phyloP scores from a whole-genome alignment of 306 rosid genomes.

The Pueraria montana region DNA sequence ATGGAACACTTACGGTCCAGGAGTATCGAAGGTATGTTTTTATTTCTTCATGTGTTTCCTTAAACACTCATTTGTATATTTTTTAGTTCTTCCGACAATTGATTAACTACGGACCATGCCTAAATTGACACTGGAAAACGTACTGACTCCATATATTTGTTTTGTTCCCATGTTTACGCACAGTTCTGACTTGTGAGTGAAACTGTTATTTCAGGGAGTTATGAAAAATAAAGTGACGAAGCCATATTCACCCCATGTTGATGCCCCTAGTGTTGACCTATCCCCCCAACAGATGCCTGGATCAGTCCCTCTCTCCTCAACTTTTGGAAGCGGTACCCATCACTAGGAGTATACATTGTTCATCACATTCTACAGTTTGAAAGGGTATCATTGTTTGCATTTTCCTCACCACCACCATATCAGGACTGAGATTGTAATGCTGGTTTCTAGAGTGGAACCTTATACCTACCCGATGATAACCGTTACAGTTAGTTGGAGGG shows the following conservation, averaged over 20 bases:
- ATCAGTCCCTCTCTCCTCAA: conserved; percentile 70
- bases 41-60: conserved; percentile 15
- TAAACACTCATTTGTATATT: conserved; percentile 3
- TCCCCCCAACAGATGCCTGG: conserved; percentile 68
- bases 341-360: conserved; percentile 31
- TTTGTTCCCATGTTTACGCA: background rate
- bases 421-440: conserved; percentile 27
- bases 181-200: conserved; percentile 10
- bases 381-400: conserved; percentile 32
- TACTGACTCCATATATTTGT: conserved; percentile 1
- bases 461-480: background rate
- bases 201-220: conserved; percentile 59
- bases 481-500: conserved; percentile 22
- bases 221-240: conserved; percentile 62
- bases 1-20: conserved; percentile 72
- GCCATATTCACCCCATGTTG: conserved; percentile 87
- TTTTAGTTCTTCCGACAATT: background rate
- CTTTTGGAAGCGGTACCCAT: conserved; percentile 69
- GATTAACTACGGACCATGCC: background rate
- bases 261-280: conserved; percentile 59
- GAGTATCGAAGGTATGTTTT: conserved; percentile 72
- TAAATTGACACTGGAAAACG: conserved; percentile 20
- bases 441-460: conserved; percentile 18
- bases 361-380: conserved; percentile 9
- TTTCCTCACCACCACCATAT: conserved; percentile 3